These are phyloP conservation scores for Martiniozyma asiatica DNA, from an alignment of 1,139 yeast genomes.

Conservation along the genomic window DNA sequence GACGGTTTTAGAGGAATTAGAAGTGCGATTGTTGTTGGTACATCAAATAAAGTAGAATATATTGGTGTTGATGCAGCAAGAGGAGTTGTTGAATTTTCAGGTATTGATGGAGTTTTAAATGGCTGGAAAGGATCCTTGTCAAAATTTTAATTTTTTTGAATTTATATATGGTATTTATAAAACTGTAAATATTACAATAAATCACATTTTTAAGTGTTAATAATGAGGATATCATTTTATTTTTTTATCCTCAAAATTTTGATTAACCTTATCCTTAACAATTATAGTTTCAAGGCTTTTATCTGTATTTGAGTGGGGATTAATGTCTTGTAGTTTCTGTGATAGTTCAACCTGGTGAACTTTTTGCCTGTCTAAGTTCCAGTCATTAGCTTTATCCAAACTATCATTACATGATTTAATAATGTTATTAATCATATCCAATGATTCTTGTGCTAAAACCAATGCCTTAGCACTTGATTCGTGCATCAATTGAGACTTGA, in stretches of 20 bases:
- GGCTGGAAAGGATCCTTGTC: conserved; percentile 2
- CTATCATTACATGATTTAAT: conserved; percentile 79
- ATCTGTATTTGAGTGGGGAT: no score
- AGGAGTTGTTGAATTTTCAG: conserved; percentile 27
- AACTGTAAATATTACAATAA: no score
- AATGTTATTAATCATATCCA: conserved; percentile 77
- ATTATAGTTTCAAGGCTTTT: no score
- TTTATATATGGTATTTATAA: no score
- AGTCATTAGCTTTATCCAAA: conserved; percentile 68
- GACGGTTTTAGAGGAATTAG: conserved; percentile 13
- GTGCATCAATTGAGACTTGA: conserved; percentile 19
- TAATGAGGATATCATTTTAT: no score
- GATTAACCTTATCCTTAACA: no score
- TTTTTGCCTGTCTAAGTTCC: conserved; percentile 31
- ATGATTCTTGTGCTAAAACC: conserved; percentile 75
- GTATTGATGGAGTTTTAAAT: conserved; percentile 19
- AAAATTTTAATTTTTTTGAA: neutral
- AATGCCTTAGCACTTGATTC: conserved; percentile 54
- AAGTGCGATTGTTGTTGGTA: conserved; percentile 15
- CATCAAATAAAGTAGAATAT: conserved; percentile 47
- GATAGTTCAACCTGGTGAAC: conserved; percentile 17
- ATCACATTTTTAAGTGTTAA: no score
- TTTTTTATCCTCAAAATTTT: no score
- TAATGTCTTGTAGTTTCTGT: conserved; percentile 16
- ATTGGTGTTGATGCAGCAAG: conserved; percentile 46